These are phyloP conservation scores for Nadsonia starkeyi-henricii DNA, from an alignment of 1,139 yeast genomes.

Conservation along the genomic window DNA sequence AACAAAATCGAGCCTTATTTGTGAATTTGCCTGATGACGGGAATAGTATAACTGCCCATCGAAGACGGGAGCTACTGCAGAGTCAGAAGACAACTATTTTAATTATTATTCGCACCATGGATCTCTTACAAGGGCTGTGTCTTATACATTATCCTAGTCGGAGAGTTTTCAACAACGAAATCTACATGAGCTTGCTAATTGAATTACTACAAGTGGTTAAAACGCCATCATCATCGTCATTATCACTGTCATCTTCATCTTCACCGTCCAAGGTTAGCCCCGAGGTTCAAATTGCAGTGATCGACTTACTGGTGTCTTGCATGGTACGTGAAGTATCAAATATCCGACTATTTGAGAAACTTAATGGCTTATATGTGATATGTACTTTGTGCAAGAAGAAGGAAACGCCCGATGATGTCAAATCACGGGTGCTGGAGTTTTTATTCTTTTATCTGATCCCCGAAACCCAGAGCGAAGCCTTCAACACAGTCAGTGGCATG, in stretches of 20 bases:
- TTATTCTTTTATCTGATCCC: slow-evolving; percentile 58
- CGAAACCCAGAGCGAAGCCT: slow-evolving; percentile 28
- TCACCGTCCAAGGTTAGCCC: slow-evolving; percentile 11
- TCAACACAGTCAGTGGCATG: background rate
- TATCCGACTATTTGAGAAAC: slow-evolving; percentile 45
- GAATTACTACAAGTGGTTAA: slow-evolving; percentile 9
- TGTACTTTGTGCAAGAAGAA: slow-evolving; percentile 31
- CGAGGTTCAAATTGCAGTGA: slow-evolving; percentile 30
- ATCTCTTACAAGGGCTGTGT: slow-evolving; percentile 46
- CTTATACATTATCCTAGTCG: slow-evolving; percentile 48
- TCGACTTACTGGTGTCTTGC: slow-evolving; percentile 47
- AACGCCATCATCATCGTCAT: slow-evolving; percentile 1
- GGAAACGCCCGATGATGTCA: slow-evolving; percentile 25
- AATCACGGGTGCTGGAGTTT: slow-evolving; percentile 55
- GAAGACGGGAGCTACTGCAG: slow-evolving; percentile 1
- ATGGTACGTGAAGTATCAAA: slow-evolving; percentile 44
- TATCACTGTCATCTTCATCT: no score
- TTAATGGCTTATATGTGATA: slow-evolving; percentile 43
- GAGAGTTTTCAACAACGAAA: slow-evolving; percentile 26
- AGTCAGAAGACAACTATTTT: slow-evolving; percentile 5
- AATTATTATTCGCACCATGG: slow-evolving; percentile 22
- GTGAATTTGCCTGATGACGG: slow-evolving; percentile 1
- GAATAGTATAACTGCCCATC: slow-evolving; percentile 5
- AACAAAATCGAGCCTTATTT: slow-evolving; percentile 7
- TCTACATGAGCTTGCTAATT: slow-evolving; percentile 19